Conservation (phyloP, 2,329 filamentous ascomycete genomes). For the Clarireedia homoeocarpa region DNA sequence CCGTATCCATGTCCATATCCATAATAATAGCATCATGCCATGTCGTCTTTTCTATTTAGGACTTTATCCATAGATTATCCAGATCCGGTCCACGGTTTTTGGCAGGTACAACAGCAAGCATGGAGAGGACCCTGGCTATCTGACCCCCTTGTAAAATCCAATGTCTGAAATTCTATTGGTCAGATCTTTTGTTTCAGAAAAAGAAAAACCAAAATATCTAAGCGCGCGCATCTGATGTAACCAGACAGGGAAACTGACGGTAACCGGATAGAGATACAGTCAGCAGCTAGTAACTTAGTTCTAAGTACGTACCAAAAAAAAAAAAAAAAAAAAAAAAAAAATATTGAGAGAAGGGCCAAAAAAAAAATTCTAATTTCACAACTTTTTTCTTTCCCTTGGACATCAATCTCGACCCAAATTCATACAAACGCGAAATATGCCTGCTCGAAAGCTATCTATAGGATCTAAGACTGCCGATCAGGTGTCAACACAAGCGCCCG, state of each 20-base stretch:
- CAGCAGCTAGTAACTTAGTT: not conserved
- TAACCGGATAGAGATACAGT: conserved; percentile 5
- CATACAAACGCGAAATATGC: not conserved
- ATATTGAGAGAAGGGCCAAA: not conserved
- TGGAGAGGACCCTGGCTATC: not conserved
- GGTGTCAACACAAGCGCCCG: conserved; percentile 4
- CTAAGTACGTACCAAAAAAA: too few species aligned
- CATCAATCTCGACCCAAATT: not conserved
- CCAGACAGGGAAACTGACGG: not conserved
- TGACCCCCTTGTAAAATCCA: not conserved
- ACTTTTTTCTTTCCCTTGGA: not conserved
- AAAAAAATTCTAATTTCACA: not conserved
- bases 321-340: too few species aligned
- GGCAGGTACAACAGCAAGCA: too few species aligned
- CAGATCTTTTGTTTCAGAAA: not conserved
- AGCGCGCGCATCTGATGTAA: conserved; percentile 3
- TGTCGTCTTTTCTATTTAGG: too few species aligned
- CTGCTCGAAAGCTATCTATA: not conserved
- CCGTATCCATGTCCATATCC: not conserved
- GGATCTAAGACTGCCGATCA: not conserved
- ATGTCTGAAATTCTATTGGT: not conserved
- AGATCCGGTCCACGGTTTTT: too few species aligned
- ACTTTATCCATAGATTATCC: too few species aligned
- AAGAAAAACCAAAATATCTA: not conserved
- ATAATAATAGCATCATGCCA: too few species aligned